Conservation (phyloP, 2,329 filamentous ascomycete species). For the Hawksworthiomyces lignivorus region DNA sequence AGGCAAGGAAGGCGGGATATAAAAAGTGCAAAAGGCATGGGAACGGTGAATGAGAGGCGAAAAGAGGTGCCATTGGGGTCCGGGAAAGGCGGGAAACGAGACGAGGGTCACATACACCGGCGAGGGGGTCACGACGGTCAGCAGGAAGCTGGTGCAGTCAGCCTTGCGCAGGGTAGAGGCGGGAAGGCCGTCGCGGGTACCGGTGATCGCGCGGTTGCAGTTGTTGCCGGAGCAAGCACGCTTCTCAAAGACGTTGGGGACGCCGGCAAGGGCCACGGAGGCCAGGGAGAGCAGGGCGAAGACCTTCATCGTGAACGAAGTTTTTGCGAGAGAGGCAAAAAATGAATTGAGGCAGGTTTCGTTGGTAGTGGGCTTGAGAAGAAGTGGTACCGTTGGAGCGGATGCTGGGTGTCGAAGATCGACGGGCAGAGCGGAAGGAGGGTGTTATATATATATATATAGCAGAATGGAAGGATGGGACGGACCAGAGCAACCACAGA, state of each 20-base stretch:
- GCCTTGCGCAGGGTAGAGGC: slow-evolving; percentile 23
- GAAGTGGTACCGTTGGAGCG: no score
- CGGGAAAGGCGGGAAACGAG: no score
- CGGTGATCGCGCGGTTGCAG: slow-evolving; percentile 39
- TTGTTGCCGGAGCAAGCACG: slow-evolving; percentile 35
- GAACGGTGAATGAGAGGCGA: neutral
- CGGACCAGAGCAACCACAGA: no score
- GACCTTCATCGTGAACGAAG: slow-evolving; percentile 35
- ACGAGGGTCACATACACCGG: slow-evolving; percentile 34
- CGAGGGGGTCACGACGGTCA: slow-evolving; percentile 31
- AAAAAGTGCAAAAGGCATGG: neutral
- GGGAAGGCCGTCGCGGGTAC: slow-evolving; percentile 36
- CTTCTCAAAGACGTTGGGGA: slow-evolving; percentile 23
- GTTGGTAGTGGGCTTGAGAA: no score
- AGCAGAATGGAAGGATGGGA: no score
- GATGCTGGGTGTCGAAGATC: no score
- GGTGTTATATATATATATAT: no score
- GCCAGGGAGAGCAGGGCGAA: slow-evolving; percentile 29
- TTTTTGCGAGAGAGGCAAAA: no score
- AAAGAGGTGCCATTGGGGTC: no score
- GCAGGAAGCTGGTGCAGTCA: slow-evolving; percentile 25
- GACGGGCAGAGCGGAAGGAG: no score
- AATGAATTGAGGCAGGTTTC: no score
- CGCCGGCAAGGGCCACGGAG: slow-evolving; percentile 26
- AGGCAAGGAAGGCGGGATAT: neutral